A percentile compares a stretch with the other conserved stretches of the same genome.
Evolutionary conservation across 176 grass and related monocot species (phyloP).

Genomic region (Thalia dealbata): DNA sequence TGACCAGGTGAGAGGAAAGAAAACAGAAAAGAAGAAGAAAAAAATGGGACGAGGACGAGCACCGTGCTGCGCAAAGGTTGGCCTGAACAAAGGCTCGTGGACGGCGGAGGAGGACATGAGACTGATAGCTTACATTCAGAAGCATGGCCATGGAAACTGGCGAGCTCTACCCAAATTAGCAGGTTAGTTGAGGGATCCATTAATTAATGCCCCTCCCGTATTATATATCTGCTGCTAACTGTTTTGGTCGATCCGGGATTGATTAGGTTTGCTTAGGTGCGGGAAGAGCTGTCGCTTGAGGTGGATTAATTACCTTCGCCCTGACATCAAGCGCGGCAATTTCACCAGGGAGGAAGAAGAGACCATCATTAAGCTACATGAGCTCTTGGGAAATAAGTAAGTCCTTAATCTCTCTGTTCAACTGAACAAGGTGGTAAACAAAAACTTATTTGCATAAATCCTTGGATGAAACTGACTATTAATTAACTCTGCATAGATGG

Average conservation of each 20-base stretch:
- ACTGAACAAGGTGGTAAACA: too few species aligned
- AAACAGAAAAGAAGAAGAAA: not conserved
- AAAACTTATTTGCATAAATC: not conserved
- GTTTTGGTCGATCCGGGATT: not conserved
- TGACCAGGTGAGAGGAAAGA: not conserved
- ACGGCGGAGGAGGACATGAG: conserved; percentile 16
- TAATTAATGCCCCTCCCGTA: too few species aligned
- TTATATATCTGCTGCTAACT: not conserved
- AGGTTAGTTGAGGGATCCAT: not conserved
- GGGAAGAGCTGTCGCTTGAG: conserved; percentile 18
- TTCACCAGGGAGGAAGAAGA: conserved; percentile 22
- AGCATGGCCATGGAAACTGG: conserved; percentile 22
- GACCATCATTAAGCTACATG: conserved; percentile 10
- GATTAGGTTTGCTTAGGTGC: conserved; percentile 14
- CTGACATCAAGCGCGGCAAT: conserved; percentile 19
- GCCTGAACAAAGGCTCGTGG: conserved; percentile 20
- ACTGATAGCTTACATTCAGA: conserved; percentile 12
- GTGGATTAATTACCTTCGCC: conserved; percentile 23
- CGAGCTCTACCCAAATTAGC: conserved; percentile 8
- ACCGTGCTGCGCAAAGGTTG: conserved; percentile 16
- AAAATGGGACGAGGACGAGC: conserved; percentile 15
- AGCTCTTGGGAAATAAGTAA: conserved; percentile 15
- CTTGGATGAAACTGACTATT: not conserved
- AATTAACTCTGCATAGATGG: conserved; percentile 6
- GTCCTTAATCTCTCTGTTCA: not conserved